These are phyloP conservation scores for Botryosphaeria dothidea DNA, from an alignment of 2,329 filamentous ascomycete genomes.

Conservation along the genomic window DNA sequence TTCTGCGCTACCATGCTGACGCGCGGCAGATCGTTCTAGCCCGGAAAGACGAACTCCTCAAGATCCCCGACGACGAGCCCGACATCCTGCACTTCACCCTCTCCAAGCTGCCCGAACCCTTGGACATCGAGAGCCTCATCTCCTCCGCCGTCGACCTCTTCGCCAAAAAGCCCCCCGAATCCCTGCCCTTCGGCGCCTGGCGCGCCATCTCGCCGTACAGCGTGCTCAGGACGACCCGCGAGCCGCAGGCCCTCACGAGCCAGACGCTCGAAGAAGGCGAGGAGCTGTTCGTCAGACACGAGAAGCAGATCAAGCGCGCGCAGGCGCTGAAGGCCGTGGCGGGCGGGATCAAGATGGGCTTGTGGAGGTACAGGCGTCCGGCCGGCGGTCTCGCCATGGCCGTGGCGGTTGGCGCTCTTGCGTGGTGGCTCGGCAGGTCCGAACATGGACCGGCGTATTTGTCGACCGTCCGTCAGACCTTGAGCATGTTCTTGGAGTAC, in stretches of 20 bases:
- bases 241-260: constrained; percentile 48
- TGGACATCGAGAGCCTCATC: constrained; percentile 80
- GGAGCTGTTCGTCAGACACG: constrained; percentile 69
- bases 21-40: constrained; percentile 68
- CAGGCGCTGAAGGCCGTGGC: constrained; percentile 58
- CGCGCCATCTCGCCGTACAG: constrained; percentile 70
- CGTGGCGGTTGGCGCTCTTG: constrained; percentile 42
- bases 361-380: constrained; percentile 68
- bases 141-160: constrained; percentile 65
- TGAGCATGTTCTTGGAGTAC: not conserved
- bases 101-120: constrained; percentile 75
- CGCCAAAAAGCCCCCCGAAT: constrained; percentile 68
- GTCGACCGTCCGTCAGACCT: not conserved
- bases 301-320: constrained; percentile 66
- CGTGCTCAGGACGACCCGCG: constrained; percentile 79
- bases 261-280: constrained; percentile 69
- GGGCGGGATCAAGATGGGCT: constrained; percentile 36
- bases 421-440: constrained; percentile 34
- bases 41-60: constrained; percentile 80
- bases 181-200: constrained; percentile 67
- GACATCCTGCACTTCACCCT: constrained; percentile 91
- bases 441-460: not conserved
- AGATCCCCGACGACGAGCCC: constrained; percentile 77
- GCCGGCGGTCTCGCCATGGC: constrained; percentile 57
- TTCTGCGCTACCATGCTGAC: constrained; percentile 10